Evolutionary conservation across 768 basidiomycete species (phyloP).

Genomic region (Suillus subaureus): DNA sequence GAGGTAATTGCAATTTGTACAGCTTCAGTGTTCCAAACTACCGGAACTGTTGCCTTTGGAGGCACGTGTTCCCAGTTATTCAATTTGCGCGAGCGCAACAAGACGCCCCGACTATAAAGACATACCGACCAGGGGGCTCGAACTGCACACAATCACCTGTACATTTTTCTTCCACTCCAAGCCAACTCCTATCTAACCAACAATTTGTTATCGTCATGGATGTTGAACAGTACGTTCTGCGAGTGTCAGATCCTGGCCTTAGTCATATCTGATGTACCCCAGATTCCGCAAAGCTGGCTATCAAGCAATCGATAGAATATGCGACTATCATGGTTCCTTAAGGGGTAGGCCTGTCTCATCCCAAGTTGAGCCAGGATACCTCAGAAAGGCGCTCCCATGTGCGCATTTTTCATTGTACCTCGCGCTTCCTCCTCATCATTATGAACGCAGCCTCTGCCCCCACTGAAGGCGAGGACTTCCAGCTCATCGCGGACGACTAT

Average conservation of each 20-base stretch:
- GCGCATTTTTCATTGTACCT: slow-evolving; percentile 8
- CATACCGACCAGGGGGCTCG: neutral
- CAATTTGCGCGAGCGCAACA: neutral
- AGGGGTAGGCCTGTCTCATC: slow-evolving; percentile 66
- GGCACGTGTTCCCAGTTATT: neutral
- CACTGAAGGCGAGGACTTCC: slow-evolving; percentile 71
- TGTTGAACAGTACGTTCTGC: slow-evolving; percentile 44
- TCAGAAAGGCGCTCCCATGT: slow-evolving; percentile 71
- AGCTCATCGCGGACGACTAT: slow-evolving; percentile 77
- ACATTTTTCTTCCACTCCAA: neutral
- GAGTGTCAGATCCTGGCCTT: neutral
- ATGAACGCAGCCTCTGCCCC: slow-evolving; percentile 52
- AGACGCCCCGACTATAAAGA: neutral
- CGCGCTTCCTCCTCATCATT: neutral
- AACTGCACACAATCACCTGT: neutral
- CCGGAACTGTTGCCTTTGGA: neutral
- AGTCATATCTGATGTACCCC: slow-evolving; percentile 2
- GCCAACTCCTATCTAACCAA: neutral
- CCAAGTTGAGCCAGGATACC: slow-evolving; percentile 84
- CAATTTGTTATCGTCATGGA: slow-evolving; percentile 37
- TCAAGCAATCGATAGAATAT: slow-evolving; percentile 86
- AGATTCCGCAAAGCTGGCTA: slow-evolving; percentile 89
- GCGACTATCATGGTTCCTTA: slow-evolving; percentile 80
- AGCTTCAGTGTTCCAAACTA: neutral
- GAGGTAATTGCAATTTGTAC: neutral